Percentiles rank a stretch among this genome's conserved stretches.
These are phyloP conservation scores for Globisporangium nodosum DNA, from an alignment of 352 stramenopile genomes.

Conservation along the genomic window DNA sequence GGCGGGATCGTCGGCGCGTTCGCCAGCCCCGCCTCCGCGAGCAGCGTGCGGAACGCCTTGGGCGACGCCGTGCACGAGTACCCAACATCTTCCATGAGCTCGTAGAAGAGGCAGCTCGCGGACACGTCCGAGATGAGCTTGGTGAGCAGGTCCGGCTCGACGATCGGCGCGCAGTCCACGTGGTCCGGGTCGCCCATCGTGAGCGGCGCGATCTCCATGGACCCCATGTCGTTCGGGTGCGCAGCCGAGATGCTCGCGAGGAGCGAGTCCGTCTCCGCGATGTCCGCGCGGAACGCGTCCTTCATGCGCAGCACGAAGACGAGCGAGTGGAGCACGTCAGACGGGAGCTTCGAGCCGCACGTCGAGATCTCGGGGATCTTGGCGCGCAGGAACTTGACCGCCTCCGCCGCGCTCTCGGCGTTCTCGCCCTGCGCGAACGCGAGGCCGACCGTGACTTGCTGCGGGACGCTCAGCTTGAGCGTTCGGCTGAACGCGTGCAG, in stretches of 20 bases:
- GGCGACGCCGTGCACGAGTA: slow-evolving; percentile 77
- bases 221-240: slow-evolving; percentile 84
- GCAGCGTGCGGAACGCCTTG: slow-evolving; percentile 75
- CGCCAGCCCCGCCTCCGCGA: slow-evolving; percentile 75
- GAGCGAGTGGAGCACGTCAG: slow-evolving; percentile 76
- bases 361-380: slow-evolving; percentile 85
- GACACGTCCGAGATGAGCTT: slow-evolving; percentile 80
- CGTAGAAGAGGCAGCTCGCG: slow-evolving; percentile 81
- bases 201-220: slow-evolving; percentile 78
- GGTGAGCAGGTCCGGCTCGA: slow-evolving; percentile 55
- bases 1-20: slow-evolving; percentile 81
- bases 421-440: slow-evolving; percentile 78
- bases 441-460: slow-evolving; percentile 81
- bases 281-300: slow-evolving; percentile 62
- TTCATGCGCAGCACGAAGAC: slow-evolving; percentile 82
- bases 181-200: slow-evolving; percentile 84
- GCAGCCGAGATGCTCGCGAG: slow-evolving; percentile 79
- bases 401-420: slow-evolving; percentile 42
- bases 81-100: slow-evolving; percentile 89
- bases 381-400: slow-evolving; percentile 69
- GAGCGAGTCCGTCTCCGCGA: slow-evolving; percentile 82
- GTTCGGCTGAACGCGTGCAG: slow-evolving; percentile 67
- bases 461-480: slow-evolving; percentile 81
- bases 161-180: slow-evolving; percentile 68
- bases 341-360: slow-evolving; percentile 75